Conservation (phyloP, 306 rosid species). For the Inga oerstediana region DNA sequence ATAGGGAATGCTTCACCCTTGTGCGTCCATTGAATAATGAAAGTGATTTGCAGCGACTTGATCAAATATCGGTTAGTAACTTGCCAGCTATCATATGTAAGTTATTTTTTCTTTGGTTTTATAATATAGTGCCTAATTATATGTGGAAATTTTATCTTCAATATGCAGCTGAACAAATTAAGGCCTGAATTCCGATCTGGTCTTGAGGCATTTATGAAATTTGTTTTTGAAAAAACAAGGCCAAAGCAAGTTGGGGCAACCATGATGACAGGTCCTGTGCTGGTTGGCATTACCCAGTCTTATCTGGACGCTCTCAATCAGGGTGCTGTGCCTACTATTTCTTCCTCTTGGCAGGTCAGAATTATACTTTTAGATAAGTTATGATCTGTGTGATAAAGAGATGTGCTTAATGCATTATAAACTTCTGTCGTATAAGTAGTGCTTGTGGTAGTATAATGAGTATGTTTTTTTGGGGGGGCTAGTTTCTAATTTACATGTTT, state of each 20-base stretch:
- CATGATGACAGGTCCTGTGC: constrained; percentile 89
- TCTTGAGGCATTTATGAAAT: constrained; percentile 78
- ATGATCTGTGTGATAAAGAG: not conserved
- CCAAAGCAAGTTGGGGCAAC: constrained; percentile 98
- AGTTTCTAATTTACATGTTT: not conserved
- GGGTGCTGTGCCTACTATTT: constrained; percentile 96
- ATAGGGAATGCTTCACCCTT: constrained; percentile 94
- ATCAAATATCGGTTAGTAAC: constrained; percentile 72
- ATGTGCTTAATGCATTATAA: not conserved
- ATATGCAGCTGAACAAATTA: constrained; percentile 67
- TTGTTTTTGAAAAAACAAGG: constrained; percentile 92
- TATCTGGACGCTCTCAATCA: constrained; percentile 91
- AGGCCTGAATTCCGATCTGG: constrained; percentile 90
- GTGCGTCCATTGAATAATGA: constrained; percentile 90
- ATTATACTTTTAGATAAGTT: not conserved
- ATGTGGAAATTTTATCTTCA: constrained; percentile 29
- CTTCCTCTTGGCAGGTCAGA: constrained; percentile 98
- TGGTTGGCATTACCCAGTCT: constrained; percentile 81
- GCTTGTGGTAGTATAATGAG: not conserved
- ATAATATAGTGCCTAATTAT: not conserved
- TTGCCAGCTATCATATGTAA: not conserved
- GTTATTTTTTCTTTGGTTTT: not conserved
- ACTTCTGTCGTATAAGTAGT: not conserved
- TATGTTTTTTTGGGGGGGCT: not conserved
- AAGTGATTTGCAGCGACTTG: constrained; percentile 84